Conservation (phyloP, 345 rosid species). For the Euclidium syriacum region DNA sequence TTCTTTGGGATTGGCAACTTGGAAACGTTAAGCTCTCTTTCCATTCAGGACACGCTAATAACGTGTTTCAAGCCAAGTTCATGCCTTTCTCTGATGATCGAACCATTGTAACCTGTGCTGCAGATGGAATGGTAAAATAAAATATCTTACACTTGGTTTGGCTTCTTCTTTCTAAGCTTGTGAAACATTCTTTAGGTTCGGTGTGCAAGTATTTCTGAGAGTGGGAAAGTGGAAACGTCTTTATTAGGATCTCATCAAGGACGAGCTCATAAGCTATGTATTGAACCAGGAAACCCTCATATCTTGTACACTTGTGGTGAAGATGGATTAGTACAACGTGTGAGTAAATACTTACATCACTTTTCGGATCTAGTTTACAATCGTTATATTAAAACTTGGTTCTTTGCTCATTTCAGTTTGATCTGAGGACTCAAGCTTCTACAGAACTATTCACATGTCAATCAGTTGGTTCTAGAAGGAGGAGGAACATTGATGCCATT, state of each 20-base stretch:
- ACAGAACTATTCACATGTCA: conserved; percentile 71
- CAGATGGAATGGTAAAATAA: conserved; percentile 74
- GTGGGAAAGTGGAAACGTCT: conserved; percentile 52
- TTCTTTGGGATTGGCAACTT: conserved; percentile 83
- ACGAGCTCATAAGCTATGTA: conserved; percentile 71
- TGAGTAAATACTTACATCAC: conserved; percentile 35
- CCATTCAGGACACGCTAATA: conserved; percentile 58
- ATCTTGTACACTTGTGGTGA: conserved; percentile 80
- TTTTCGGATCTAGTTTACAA: not conserved
- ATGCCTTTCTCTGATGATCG: conserved; percentile 80
- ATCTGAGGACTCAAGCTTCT: conserved; percentile 58
- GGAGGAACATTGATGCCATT: conserved; percentile 32
- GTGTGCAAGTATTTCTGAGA: conserved; percentile 61
- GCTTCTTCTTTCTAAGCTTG: not conserved
- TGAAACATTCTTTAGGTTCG: conserved; percentile 52
- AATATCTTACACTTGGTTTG: not conserved
- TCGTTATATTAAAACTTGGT: not conserved
- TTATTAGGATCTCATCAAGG: conserved; percentile 59
- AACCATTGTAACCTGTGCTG: conserved; percentile 83
- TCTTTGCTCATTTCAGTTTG: conserved; percentile 57
- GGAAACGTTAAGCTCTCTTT: conserved; percentile 60
- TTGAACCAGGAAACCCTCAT: conserved; percentile 89
- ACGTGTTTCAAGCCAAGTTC: conserved; percentile 82
- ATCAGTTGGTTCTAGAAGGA: conserved; percentile 33
- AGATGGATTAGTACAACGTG: conserved; percentile 92